Evolutionary conservation across 371 early-diverging fungal species (phyloP), one percentile per base, ranked within the genome.

Genomic region (Apophysomyces trapeziformis): DNA sequence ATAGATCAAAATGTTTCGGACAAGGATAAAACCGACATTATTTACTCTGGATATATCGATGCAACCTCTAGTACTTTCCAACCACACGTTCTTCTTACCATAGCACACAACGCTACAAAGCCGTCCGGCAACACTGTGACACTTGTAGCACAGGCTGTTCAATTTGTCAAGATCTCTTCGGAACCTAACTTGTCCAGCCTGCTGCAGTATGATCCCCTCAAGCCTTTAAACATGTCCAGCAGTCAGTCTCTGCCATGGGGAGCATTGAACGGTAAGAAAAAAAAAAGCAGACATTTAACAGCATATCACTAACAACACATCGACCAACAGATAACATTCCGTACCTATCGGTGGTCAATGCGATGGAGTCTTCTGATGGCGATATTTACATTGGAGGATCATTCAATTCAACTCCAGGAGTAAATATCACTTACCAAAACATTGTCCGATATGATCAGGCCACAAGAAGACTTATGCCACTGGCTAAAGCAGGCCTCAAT

Each of bases 101-200:
- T 79, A 1, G 61, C 80, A 8, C 64, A 74, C 37, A 72, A 75
- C 45, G 74, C 71, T 13, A 74, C 69, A 0, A 47, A 39, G 6
- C 60, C 69, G 4, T 41, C 68, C 18, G 57, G 65, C 57, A n/a
- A 71, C 8, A 69, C 66, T 2, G 79, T 70, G 16, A 66, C 73
- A 0, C 60, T 89, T 8, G 74, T 80, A 6, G 85, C 84, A 5
- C 77, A 83, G 63, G 75, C 82, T 21, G 75, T 88, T 13, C 86
- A 86, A 66, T 87, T 83, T 61, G 75, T 85, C 38, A 88, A 86
- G 64, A 66, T 66, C 5, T 71, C 85, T 4, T 81, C 89, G 1
- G 61, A 63, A 0, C 50, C 66, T 1, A 60, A 58, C 0, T 38
- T 83, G 16, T 58, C 72, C 0, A 77, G 79, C 46, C 56, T 80